A percentile compares a stretch with the other conserved stretches of the same genome.
Evolutionary conservation across 2,329 filamentous ascomycete genomes (phyloP).

Genomic region (Calonectria hawksworthii): DNA sequence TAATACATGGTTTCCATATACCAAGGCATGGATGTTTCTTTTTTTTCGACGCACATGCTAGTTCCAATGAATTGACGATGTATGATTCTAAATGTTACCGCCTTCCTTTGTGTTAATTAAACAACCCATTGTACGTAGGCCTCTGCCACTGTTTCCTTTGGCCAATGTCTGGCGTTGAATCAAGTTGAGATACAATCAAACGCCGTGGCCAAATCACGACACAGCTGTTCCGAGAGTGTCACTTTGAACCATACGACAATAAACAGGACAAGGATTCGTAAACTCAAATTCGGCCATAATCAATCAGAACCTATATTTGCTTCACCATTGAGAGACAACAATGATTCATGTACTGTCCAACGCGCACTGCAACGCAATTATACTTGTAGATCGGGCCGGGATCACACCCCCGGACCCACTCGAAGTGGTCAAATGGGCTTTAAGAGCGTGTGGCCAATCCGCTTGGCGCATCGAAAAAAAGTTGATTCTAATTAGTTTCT

Average conservation of each 20-base stretch:
- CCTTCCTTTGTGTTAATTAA: not conserved
- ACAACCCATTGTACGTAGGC: not conserved
- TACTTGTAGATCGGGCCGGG: not conserved
- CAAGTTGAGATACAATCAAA: not conserved
- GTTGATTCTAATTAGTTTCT: constrained; percentile 20
- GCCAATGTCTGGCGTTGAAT: not conserved
- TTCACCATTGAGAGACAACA: not conserved
- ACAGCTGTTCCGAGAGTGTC: not conserved
- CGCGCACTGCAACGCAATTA: not conserved
- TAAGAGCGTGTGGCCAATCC: constrained; percentile 13
- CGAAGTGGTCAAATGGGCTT: not conserved
- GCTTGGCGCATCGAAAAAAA: constrained; percentile 18
- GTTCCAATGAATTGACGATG: constrained; percentile 5
- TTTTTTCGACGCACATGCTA: not conserved
- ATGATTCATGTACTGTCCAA: not conserved
- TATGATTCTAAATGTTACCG: not conserved
- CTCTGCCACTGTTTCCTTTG: not conserved
- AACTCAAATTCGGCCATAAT: not conserved
- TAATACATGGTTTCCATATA: constrained; percentile 7
- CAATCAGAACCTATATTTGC: not conserved
- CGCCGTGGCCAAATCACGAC: not conserved
- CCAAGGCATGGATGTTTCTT: not conserved
- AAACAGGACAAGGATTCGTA: not conserved
- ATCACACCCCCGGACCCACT: constrained; percentile 1
- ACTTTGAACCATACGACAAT: not conserved